A percentile compares a stretch with the other conserved stretches of the same genome.
Conservation (phyloP, 495 filamentous ascomycete genomes). For the Aspergillus cristatus region DNA sequence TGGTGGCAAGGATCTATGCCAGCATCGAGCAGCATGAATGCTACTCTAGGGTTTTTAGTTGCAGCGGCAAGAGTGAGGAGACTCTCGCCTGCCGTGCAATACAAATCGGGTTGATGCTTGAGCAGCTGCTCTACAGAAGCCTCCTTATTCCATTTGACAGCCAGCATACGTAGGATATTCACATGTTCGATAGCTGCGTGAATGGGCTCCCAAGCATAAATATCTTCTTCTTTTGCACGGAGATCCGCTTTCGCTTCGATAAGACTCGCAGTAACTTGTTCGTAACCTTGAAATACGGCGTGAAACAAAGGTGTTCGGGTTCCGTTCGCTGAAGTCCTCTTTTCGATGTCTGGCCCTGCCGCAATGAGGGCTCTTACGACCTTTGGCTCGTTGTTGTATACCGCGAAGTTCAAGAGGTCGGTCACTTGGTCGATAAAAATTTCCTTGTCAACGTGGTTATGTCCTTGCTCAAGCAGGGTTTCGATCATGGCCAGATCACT, state of each 20-base stretch:
- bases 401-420: not conserved
- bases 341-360: not conserved
- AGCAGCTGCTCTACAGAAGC: not conserved
- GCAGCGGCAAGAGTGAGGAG: not conserved
- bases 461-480: not conserved
- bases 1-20: not conserved
- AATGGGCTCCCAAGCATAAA: not conserved
- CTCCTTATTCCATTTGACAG: not conserved
- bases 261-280: not conserved
- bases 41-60: not conserved
- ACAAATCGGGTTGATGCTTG: not conserved
- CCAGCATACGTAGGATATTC: not conserved
- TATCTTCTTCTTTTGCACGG: not conserved
- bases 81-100: not conserved
- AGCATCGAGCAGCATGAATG: not conserved
- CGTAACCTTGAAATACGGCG: not conserved
- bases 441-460: not conserved
- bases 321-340: not conserved
- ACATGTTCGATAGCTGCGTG: not conserved
- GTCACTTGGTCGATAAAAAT: not conserved
- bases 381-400: not conserved
- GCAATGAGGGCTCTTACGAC: not conserved
- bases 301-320: not conserved
- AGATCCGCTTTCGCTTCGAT: not conserved
- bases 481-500: too few species aligned